Conservation (phyloP, 176 grass and related monocot species). For the Carex scoparia region DNA sequence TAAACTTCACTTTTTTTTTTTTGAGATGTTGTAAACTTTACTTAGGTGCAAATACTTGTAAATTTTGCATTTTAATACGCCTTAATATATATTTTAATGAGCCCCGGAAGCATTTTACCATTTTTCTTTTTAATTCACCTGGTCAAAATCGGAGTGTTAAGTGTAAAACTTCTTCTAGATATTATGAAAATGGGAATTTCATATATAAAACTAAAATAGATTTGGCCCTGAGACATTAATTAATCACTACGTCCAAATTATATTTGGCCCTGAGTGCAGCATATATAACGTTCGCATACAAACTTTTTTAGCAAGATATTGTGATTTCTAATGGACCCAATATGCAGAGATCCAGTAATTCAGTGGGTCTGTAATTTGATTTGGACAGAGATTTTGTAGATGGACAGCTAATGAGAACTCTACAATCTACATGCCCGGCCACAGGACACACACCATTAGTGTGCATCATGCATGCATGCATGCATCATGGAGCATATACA, state of each 20-base stretch:
- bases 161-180: background rate
- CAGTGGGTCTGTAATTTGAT: background rate
- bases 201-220: no score
- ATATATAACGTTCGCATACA: no score
- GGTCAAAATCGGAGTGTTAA: background rate
- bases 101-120: background rate
- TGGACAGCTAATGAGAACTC: background rate
- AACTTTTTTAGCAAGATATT: background rate
- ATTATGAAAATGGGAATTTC: no score
- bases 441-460: background rate
- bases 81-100: background rate
- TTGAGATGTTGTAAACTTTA: no score
- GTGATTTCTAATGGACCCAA: background rate
- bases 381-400: background rate
- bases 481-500: background rate
- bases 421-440: background rate
- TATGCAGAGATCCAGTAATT: background rate
- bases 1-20: no score
- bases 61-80: no score
- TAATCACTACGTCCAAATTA: background rate
- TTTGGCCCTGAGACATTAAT: background rate
- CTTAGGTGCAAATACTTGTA: no score
- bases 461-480: conserved; percentile 10
- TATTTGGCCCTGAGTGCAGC: no score
- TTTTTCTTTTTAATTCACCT: background rate